Base-by-base conservation (phyloP, 768 basidiomycete species). In the Punctularia strigosozonata region DNA sequence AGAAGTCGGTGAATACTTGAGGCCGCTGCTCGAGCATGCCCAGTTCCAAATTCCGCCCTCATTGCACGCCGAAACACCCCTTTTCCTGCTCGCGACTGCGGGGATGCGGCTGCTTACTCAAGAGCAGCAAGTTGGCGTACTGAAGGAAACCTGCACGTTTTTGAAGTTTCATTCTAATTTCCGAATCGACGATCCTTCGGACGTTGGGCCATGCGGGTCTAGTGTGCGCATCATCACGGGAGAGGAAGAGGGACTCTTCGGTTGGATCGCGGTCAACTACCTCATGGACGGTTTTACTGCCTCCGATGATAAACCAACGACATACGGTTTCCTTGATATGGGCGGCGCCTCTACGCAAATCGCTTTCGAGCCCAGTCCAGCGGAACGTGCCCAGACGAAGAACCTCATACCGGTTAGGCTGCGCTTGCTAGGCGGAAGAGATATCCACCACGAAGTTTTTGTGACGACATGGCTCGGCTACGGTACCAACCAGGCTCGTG, bases 181-280 rank as follows among this genome's bases (percentile, higher is more conserved):
- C 61, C 73, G 69, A 38, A 72, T 95, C 42, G 84, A 83, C 26
- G 62, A 57, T 6, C 68, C 74, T 13, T 79, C 80, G 10, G 55
- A 63, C 4, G 61, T 65, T 25, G 89, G 88, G 7, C 88, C 87
- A 3, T 99, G 94, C 56, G 87, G 87, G n/a, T 75, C 85, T 35
- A 91, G 83, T 50, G 77, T 98, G 2, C 78, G 83, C 31, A 89
- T 98, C 45, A 98, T 98, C 50, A 87, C 88, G 3, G 95, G 95
- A 42, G 92, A 98, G 59, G 95, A 99, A 59, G 95, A 99, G 54
- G 95, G 95, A 0, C 64, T 98, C 31, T 98, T 91, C 59, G 95
- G 95, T 0, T 99, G 95, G 95, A 90, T 99, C 41, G 91, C 92
- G 0, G 90, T 98, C 50, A 99, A 98, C 60, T 98, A 99, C 57